phyloP scores from a whole-genome alignment of 2,329 filamentous ascomycete species.

The Apiospora koreana region DNA sequence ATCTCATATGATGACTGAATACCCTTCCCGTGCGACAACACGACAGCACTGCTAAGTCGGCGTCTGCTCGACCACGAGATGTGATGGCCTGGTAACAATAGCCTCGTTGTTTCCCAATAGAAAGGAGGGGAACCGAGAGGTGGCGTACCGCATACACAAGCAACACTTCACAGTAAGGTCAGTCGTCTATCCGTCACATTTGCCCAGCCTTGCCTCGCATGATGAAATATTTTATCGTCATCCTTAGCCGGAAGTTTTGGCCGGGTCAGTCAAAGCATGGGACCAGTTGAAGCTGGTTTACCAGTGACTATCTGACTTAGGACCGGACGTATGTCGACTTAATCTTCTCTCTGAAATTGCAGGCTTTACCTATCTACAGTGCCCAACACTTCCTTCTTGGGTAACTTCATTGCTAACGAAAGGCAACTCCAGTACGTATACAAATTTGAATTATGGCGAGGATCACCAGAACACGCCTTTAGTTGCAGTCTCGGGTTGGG shows the following conservation, averaged over 20 bases:
- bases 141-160: neutral
- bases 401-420: neutral
- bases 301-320: constrained; percentile 27
- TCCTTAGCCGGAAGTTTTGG: constrained; percentile 83
- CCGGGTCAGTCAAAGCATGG: constrained; percentile 19
- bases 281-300: constrained; percentile 30
- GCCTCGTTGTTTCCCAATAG: neutral
- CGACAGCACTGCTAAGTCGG: neutral
- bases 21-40: neutral
- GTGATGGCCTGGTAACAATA: neutral
- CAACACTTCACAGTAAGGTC: constrained; percentile 22
- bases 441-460: neutral
- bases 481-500: neutral
- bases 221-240: constrained; percentile 95
- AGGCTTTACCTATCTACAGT: neutral
- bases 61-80: neutral
- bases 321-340: constrained; percentile 42
- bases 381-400: neutral
- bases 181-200: constrained; percentile 20
- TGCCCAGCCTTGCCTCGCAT: constrained; percentile 41
- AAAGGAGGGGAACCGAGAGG: neutral
- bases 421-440: neutral
- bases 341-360: constrained; percentile 57
- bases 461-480: neutral
- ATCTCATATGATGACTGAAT: constrained; percentile 51